Percentiles rank a stretch among this genome's conserved stretches.
These are phyloP conservation scores for Chamaecrista fasciculata DNA, from an alignment of 306 rosid species.

Conservation along the genomic window DNA sequence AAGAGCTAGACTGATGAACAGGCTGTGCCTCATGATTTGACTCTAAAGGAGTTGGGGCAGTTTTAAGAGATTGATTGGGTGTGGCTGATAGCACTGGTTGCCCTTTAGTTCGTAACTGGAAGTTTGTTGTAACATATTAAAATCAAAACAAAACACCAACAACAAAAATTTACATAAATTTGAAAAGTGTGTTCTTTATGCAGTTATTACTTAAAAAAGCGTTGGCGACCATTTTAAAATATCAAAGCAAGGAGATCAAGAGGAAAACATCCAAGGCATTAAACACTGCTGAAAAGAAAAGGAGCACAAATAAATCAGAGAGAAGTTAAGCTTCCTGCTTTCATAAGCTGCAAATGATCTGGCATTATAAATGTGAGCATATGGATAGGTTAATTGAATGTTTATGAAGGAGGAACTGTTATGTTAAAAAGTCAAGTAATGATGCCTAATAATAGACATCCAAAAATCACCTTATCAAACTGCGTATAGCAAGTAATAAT, in stretches of 20 bases:
- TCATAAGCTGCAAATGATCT: not conserved
- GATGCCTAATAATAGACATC: not conserved
- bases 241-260: not conserved
- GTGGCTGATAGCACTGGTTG: constrained; percentile 45
- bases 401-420: not conserved
- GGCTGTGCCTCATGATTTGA: constrained; percentile 66
- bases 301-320: not conserved
- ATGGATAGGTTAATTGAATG: not conserved
- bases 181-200: not conserved
- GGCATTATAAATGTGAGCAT: not conserved
- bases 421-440: not conserved
- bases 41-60: constrained; percentile 55
- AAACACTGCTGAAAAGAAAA: not conserved
- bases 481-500: not conserved
- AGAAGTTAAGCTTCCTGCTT: not conserved
- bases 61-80: constrained; percentile 47
- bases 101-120: constrained; percentile 76
- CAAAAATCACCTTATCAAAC: not conserved
- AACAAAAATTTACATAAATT: not conserved
- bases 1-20: constrained; percentile 55
- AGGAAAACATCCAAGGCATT: not conserved
- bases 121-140: constrained; percentile 25
- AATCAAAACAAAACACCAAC: not conserved
- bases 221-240: not conserved
- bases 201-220: not conserved